These are phyloP conservation scores for Acorus gramineus DNA, from an alignment of 106 monocot species.

Conservation along the genomic window DNA sequence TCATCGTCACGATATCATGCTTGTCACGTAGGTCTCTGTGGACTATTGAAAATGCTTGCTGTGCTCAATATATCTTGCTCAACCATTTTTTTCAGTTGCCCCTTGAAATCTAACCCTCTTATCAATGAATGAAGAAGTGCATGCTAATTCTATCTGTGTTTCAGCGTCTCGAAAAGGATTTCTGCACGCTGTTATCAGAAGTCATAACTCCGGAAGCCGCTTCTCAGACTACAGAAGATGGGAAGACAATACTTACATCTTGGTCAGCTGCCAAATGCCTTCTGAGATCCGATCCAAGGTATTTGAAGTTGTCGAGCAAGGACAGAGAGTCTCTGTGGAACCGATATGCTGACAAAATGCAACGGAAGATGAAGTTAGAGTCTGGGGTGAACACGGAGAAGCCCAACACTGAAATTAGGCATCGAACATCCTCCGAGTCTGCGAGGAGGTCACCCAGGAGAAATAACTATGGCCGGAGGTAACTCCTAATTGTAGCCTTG, in stretches of 20 bases:
- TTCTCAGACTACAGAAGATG: constrained; percentile 20
- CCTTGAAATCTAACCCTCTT: too few relatives aligned
- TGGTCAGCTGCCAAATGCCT: constrained; percentile 79
- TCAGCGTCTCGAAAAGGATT: constrained; percentile 77
- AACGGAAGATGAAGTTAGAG: constrained; percentile 32
- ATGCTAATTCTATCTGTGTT: background rate
- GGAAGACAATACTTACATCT: constrained; percentile 56
- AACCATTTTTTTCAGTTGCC: too few relatives aligned
- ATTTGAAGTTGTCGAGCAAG: constrained; percentile 70
- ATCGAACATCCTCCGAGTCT: constrained; percentile 6
- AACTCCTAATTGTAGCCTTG: background rate
- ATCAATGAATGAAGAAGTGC: too few relatives aligned
- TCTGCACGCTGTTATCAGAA: constrained; percentile 44
- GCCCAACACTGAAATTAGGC: constrained; percentile 27
- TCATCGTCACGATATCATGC: too few relatives aligned
- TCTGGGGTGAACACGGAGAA: constrained; percentile 29
- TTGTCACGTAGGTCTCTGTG: too few relatives aligned
- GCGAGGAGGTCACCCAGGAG: constrained; percentile 8
- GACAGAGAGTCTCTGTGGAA: constrained; percentile 72
- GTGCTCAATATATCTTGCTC: too few relatives aligned
- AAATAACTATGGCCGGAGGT: constrained; percentile 15
- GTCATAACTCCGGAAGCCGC: constrained; percentile 55
- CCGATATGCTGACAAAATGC: constrained; percentile 39
- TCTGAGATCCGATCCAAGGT: constrained; percentile 64
- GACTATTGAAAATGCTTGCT: too few relatives aligned